Base-by-base conservation (phyloP, 768 basidiomycete genomes). In the Boletus patriciae region DNA sequence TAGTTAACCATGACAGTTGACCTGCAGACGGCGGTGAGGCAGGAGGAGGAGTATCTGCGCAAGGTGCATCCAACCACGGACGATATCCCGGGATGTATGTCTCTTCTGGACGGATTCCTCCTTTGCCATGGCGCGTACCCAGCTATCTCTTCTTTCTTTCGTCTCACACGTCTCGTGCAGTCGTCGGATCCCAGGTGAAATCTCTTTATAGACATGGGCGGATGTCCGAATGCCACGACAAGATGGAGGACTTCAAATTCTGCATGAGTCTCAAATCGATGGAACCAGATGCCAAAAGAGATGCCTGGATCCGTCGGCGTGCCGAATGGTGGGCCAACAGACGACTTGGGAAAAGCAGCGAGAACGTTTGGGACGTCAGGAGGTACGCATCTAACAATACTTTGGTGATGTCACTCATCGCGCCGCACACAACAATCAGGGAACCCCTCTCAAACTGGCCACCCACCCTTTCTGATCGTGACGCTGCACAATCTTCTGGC, bases 251-350 rank as follows among this genome's bases (percentile, higher is more conserved):
- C 65, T 95, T 96, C 81, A 97, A 97, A 73, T 96, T 91, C 73
- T 99, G 96, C 74, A 77, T 96, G 77, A 87, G 85, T 58, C 75
- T 89, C 58, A 96, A 94, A 73, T 78, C 83, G 13, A 76, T 91
- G 72, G 81, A 87, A 50, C 84, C 86, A 16, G 93, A 94, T 54
- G 82, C 86, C 64, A 83, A 84, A 67, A 80, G 89, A 31, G 84
- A 92, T 49, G 83, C 84, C 4, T 99, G 94, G 95, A 85, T 98
- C 54, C 80, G 78, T 47, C 79, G 89, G 18, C 79, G 91, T 52
- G 96, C 96, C 3, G 92, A 95, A 69, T 95, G 94, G 94, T 97
- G 94, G 96, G 93, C 95, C 6, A 75, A 78, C 34, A 76, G 90
- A 50, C 77, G 96, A 50, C 67, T 90, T 10, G 79, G 74, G 19